Base-by-base conservation (phyloP, 805 yeast genomes). In the Lipomyces spencermartinsiae region DNA sequence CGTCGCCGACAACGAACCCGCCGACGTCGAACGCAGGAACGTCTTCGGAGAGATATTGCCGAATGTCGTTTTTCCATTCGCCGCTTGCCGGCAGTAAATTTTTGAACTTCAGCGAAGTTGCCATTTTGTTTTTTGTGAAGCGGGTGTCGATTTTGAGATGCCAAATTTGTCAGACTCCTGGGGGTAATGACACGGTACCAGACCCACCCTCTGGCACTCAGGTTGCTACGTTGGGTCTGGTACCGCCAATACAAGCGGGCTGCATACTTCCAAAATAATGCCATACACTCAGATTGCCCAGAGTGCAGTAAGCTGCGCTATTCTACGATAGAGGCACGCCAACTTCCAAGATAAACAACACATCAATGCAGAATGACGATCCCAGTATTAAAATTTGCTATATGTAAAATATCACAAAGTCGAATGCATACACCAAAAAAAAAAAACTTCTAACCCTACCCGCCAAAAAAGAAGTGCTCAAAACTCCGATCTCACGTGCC, bases 1-100 rank as follows among this genome's bases (percentile, higher is more conserved):
- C 88, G 63, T 84, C 84, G 12, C 98, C 98, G n/a, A 94, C 98
- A 1, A 94, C 98, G 74, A 81, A 92, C 1, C 97, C 98, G 43
- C 98, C 98, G 74, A 89, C 90, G 78, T 93, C 98, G 74, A 94
- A 94, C 0, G 96, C 87, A 1, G 98, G 98, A 16, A 91, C 94
- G 74, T 93, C 98, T 75, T 93, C 98, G 4, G 85, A 82, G 14
- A 93, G 81, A 89, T 92, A 93, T 57, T 81, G 83, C 9, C 92
- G 86, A 69, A 94, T 86, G 68, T 88, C 89, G 61, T 85, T 85
- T 76, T 88, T 92, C 98, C 98, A 94, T 61, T 81, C 82, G 2
- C 97, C 96, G 64, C 85, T 86, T 4, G 83, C 79, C 0, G 98
- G 97, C 34, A 94, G 82, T 55, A 91, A 79, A 73, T 89, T 85